Conservation (phyloP, 495 filamentous ascomycete species). For the Talaromyces trachyspermus region DNA sequence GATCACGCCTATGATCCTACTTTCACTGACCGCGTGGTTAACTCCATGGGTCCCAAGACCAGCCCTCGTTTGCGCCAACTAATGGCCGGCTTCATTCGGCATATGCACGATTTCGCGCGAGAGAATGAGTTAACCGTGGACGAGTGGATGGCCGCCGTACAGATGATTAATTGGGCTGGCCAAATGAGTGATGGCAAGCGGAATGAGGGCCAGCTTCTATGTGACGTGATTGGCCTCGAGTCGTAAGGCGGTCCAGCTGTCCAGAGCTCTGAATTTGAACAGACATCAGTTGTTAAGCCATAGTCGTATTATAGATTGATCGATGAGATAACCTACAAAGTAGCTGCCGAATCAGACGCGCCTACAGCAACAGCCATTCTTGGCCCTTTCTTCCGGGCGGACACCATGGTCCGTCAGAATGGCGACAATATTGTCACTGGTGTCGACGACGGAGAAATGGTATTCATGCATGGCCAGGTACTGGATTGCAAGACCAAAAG, state of each 20-base stretch:
- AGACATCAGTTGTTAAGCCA: too few relatives aligned
- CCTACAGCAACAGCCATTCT: slow-evolving; percentile 67
- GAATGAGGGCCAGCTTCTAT: slow-evolving; percentile 73
- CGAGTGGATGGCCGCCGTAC: slow-evolving; percentile 73
- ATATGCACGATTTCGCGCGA: slow-evolving; percentile 78
- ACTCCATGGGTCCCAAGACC: slow-evolving; percentile 68
- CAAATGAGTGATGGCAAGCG: slow-evolving; percentile 51
- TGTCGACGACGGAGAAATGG: slow-evolving; percentile 45
- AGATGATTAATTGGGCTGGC: slow-evolving; percentile 49
- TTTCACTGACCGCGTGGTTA: slow-evolving; percentile 68
- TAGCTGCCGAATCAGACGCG: slow-evolving; percentile 43
- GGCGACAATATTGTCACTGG: slow-evolving; percentile 57
- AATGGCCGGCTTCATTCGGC: slow-evolving; percentile 57
- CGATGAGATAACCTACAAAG: slow-evolving; percentile 69
- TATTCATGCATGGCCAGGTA: slow-evolving; percentile 57
- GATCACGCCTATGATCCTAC: slow-evolving; percentile 55
- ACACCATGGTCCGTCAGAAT: slow-evolving; percentile 57
- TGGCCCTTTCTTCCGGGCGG: slow-evolving; percentile 69
- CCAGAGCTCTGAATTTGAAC: too few relatives aligned
- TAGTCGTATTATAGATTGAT: slow-evolving; percentile 38
- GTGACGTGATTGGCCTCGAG: slow-evolving; percentile 75
- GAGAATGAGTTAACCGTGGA: slow-evolving; percentile 73
- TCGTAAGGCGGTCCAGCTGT: too few relatives aligned
- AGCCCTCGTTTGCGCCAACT: slow-evolving; percentile 59
- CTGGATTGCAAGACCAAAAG: slow-evolving; percentile 46